Conservation (phyloP, 305 asterid genomes). For the Coffea humblotiana region DNA sequence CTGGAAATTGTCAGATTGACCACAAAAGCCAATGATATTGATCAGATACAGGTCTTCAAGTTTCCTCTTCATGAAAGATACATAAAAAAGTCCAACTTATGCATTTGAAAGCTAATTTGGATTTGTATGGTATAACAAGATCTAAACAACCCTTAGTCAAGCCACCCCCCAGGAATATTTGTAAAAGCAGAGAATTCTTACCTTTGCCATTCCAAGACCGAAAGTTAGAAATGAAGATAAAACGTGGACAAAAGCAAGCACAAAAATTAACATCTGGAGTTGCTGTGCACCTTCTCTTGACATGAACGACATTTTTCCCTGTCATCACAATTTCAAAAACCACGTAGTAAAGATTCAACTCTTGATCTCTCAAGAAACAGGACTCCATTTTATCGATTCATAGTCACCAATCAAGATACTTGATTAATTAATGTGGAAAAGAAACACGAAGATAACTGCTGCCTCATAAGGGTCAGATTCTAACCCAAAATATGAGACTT, state of each 20-base stretch:
- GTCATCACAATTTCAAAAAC: conserved; percentile 25
- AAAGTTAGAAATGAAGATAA: conserved; percentile 66
- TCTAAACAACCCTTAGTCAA: no score
- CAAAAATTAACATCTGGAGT: conserved; percentile 71
- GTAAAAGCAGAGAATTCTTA: conserved; percentile 8
- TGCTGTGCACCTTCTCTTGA: conserved; percentile 61
- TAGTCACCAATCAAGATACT: background rate
- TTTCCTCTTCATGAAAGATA: background rate
- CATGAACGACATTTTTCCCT: conserved; percentile 67
- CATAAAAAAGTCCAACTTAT: no score
- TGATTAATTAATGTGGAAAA: background rate
- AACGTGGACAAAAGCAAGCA: conserved; percentile 68
- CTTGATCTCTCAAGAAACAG: background rate
- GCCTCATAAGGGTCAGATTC: no score
- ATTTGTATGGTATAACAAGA: no score
- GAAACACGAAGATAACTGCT: no score
- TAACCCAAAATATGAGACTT: no score
- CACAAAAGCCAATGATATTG: conserved; percentile 2
- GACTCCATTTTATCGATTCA: background rate
- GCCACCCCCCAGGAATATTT: no score
- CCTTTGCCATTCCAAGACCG: conserved; percentile 73
- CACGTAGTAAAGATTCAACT: background rate
- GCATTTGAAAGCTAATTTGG: no score
- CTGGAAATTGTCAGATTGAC: conserved; percentile 31
- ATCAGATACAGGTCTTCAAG: background rate